phyloP scores from a whole-genome alignment of 495 filamentous ascomycete genomes.

The Talaromyces adpressus region DNA sequence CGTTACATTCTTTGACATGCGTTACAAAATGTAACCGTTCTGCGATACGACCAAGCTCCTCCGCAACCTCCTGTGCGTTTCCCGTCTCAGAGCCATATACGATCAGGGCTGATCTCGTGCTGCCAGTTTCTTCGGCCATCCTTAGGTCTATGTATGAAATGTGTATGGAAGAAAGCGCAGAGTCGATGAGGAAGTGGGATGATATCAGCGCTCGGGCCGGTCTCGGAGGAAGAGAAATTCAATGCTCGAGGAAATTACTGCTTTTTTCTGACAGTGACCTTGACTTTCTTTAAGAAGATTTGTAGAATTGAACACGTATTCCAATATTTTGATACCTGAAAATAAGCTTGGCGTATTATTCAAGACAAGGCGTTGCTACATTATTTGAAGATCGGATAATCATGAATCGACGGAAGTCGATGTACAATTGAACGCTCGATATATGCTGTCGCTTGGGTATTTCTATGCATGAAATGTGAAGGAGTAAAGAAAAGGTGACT shows the following conservation, averaged over 20 bases:
- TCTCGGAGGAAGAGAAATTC: not conserved
- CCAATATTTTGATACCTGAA: not conserved
- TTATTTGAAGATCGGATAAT: not conserved
- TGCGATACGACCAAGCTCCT: conserved; percentile 65
- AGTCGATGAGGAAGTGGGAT: not conserved
- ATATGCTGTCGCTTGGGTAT: conserved; percentile 5
- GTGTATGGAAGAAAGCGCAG: not conserved
- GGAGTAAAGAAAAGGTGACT: not conserved
- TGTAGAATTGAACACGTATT: not conserved
- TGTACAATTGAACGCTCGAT: not conserved
- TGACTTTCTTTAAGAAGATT: not conserved
- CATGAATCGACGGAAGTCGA: not conserved
- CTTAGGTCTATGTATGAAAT: not conserved
- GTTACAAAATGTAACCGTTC: conserved; percentile 73
- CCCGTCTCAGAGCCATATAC: conserved; percentile 94
- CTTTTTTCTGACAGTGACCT: not conserved
- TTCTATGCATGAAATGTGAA: not conserved
- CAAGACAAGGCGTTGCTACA: not conserved
- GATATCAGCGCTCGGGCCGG: conserved; percentile 1
- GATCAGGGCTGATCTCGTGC: conserved; percentile 57
- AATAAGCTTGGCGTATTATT: not conserved
- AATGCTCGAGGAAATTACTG: not conserved
- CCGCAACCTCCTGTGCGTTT: conserved; percentile 81
- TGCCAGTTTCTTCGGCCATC: conserved; percentile 6
- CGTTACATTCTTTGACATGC: conserved; percentile 67